Evolutionary conservation across 805 yeast genomes (phyloP).

Genomic region (Grigorovia humatica): DNA sequence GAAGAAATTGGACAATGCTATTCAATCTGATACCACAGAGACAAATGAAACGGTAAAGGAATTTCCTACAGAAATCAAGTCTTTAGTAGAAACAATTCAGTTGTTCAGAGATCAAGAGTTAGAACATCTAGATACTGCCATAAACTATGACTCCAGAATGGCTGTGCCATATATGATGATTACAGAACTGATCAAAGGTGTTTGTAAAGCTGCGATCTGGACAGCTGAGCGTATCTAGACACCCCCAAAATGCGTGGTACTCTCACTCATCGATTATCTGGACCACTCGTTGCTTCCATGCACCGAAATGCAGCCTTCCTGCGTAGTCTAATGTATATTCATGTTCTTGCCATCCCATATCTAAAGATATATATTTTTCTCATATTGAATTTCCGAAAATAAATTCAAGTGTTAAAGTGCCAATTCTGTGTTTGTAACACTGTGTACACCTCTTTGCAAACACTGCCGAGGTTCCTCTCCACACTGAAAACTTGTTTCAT

Average conservation of each 20-base stretch:
- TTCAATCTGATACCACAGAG: constrained; percentile 18
- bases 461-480: not conserved
- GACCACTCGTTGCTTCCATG: no score
- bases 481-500: no score
- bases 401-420: not conserved
- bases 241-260: not conserved
- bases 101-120: constrained; percentile 87
- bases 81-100: constrained; percentile 52
- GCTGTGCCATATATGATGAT: constrained; percentile 87
- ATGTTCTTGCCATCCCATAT: no score
- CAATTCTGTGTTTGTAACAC: not conserved
- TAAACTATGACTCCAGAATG: constrained; percentile 80
- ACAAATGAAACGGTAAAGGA: constrained; percentile 24
- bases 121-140: constrained; percentile 91
- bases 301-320: no score
- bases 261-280: no score
- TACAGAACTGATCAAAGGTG: constrained; percentile 75
- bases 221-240: constrained; percentile 70
- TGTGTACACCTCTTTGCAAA: not conserved
- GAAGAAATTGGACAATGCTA: no score
- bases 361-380: no score
- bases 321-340: no score
- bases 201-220: constrained; percentile 84
- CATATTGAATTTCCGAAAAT: not conserved
- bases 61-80: constrained; percentile 40